phyloP scores from a whole-genome alignment of 495 filamentous ascomycete genomes.

The Neurospora tetraspora region DNA sequence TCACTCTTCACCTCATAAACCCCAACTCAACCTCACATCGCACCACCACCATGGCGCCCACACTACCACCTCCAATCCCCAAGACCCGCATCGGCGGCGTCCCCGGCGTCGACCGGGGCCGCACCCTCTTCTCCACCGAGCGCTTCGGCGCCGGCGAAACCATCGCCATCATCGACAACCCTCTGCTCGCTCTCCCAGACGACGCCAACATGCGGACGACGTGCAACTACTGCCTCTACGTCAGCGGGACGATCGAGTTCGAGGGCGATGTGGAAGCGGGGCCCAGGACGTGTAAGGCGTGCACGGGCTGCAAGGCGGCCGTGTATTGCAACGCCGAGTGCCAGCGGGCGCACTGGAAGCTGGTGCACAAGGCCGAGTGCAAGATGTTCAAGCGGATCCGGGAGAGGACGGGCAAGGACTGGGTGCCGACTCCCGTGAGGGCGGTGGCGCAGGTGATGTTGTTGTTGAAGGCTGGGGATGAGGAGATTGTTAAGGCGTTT shows the following conservation, averaged over 20 bases:
- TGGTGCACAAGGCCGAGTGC: conserved; percentile 43
- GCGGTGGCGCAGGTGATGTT: conserved; percentile 36
- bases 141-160: conserved; percentile 27
- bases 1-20: neutral
- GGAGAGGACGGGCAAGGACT: conserved; percentile 12
- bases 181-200: conserved; percentile 35
- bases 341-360: conserved; percentile 47
- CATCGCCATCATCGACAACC: conserved; percentile 30
- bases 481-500: conserved; percentile 13
- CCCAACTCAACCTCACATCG: neutral
- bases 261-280: conserved; percentile 2
- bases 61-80: conserved; percentile 5
- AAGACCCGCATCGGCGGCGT: neutral
- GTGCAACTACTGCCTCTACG: conserved; percentile 33
- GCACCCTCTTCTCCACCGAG: conserved; percentile 25
- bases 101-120: conserved; percentile 15
- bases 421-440: conserved; percentile 38
- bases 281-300: conserved; percentile 28
- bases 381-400: conserved; percentile 26
- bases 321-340: conserved; percentile 45
- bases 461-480: conserved; percentile 9
- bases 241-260: neutral
- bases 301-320: conserved; percentile 38
- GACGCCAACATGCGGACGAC: conserved; percentile 21
- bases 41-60: conserved; percentile 7